Evolutionary conservation across 495 filamentous ascomycete species (phyloP), one percentile per base, ranked within the genome.

Genomic region (Hyphodiscus hymeniophilus): DNA sequence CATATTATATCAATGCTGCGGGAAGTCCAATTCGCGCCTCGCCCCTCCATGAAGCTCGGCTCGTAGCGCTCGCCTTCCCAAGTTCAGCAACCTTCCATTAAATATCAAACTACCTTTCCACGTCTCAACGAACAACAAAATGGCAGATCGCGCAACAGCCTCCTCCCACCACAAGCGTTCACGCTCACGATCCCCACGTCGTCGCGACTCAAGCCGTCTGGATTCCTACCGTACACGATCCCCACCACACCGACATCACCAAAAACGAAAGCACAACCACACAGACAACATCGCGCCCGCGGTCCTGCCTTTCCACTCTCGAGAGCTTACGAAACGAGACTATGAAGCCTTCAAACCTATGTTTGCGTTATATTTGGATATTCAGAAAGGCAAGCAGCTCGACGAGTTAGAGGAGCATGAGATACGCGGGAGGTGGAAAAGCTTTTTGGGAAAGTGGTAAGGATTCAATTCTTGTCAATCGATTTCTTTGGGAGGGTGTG

Each of bases 361-460:
- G 58, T 89, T 98, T 48, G 85, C 79, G 20, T 72, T 83, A 54
- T 98, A 97, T 59, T 72, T 98, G 21, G 87, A 95, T 55, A 80
- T 95, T 13, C 91, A 96, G 44, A 97, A 98, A 65, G 67, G 76
- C 8, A 60, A 85, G 2, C 54, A 73, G 21, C 63, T 97, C 0
- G 69, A 77, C 18, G 73, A 78, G 2, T 60, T 98, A 33, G 66
- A 71, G 32, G 79, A 83, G 45, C 68, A 75, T 12, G 91, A 97
- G 58, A 60, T 79, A 0, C 81, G 75, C 38, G 92, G 91, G 1
- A 69, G 92, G 32, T 98, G 90, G 88, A 95, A 95, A 68, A 91
- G 89, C 61, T 98, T 96, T 59, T 62, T 88, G 12, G 67, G 75
- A 2, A 91, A 89, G 73, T 98, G 92, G 92, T 87, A 77, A 61